These are phyloP conservation scores for Zymoseptoria passerinii DNA, from an alignment of 2,329 filamentous ascomycete species.

Conservation along the genomic window DNA sequence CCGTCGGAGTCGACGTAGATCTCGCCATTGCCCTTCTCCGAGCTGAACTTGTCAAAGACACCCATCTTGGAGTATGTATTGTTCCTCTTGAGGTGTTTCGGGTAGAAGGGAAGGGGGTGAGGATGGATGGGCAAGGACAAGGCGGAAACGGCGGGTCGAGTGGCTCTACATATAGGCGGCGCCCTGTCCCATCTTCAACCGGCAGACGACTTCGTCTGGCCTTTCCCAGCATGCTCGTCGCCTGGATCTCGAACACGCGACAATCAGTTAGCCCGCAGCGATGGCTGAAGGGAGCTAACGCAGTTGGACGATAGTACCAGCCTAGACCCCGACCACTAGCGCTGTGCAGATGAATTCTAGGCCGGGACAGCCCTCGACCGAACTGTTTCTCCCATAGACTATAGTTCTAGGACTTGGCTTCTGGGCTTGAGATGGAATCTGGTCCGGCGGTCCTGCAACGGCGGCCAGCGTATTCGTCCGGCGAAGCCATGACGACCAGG, in stretches of 20 bases:
- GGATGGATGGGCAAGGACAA: not conserved
- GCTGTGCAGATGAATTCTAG: slow-evolving; percentile 1
- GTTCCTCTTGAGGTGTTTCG: not conserved
- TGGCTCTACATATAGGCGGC: not conserved
- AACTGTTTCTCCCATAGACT: not conserved
- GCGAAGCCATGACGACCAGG: not conserved
- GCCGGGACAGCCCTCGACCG: not conserved
- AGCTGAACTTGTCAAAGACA: slow-evolving; percentile 10
- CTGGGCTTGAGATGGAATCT: not conserved
- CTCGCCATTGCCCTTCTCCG: slow-evolving; percentile 2
- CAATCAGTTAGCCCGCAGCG: not conserved
- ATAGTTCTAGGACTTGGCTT: not conserved
- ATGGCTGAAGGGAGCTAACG: not conserved
- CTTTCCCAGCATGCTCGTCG: not conserved
- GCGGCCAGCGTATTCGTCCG: not conserved
- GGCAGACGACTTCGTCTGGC: not conserved
- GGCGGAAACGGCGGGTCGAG: not conserved
- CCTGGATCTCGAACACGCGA: not conserved
- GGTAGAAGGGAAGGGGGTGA: not conserved
- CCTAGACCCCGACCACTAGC: not conserved
- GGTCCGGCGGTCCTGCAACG: not conserved
- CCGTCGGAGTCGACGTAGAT: slow-evolving; percentile 6
- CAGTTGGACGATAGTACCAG: not conserved
- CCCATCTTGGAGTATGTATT: slow-evolving; percentile 5
- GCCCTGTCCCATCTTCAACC: not conserved